Evolutionary conservation across 257 asterid genomes (phyloP).

Genomic region (Datura wrightii): DNA sequence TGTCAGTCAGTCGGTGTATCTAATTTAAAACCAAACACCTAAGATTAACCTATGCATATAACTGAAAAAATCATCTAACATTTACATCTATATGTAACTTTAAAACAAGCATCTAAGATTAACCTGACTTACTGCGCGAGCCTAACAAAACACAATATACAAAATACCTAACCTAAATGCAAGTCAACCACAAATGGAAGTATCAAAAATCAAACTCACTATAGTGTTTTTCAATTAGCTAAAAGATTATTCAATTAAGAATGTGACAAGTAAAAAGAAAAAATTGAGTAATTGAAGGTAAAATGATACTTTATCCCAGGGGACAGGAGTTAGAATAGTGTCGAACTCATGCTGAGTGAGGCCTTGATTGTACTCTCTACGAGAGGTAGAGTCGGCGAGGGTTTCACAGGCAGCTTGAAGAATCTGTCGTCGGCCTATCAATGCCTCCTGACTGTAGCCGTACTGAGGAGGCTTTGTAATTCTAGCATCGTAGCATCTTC

Average conservation of each 20-base stretch:
- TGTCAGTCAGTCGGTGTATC: neutral
- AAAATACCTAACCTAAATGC: neutral
- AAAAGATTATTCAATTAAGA: neutral
- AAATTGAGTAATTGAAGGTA: conserved; percentile 2
- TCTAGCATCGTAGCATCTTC: conserved; percentile 85
- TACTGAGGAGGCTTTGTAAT: conserved; percentile 86
- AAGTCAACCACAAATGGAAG: neutral
- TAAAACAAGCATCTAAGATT: neutral
- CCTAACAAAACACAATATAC: neutral
- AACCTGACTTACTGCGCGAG: neutral
- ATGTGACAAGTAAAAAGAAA: neutral
- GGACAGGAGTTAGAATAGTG: conserved; percentile 78
- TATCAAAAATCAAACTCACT: neutral
- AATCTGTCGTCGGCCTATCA: conserved; percentile 83
- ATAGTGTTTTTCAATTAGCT: neutral
- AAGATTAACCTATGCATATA: no score
- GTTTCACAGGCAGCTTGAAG: conserved; percentile 98
- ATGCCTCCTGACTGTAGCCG: conserved; percentile 85
- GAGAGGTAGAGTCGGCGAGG: conserved; percentile 66
- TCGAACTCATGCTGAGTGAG: conserved; percentile 79
- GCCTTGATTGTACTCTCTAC: conserved; percentile 84
- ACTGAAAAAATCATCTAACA: no score
- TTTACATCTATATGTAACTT: no score
- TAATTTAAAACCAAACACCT: neutral
- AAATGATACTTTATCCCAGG: conserved; percentile 86